A percentile compares a stretch with the other conserved stretches of the same genome.
Conservation (phyloP, 2,329 filamentous ascomycete species). For the Aureobasidium namibiae region DNA sequence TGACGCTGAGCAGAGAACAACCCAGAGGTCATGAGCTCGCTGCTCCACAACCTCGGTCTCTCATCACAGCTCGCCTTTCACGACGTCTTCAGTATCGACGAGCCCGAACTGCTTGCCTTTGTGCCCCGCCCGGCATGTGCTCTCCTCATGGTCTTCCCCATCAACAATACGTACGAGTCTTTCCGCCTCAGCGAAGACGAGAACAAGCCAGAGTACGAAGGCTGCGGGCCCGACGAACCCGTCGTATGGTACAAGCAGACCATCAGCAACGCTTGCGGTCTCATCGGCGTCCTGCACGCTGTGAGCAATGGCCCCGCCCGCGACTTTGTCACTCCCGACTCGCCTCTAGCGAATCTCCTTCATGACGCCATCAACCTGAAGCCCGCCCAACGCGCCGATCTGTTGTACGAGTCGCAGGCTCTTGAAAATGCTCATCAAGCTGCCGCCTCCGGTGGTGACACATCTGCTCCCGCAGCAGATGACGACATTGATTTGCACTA, state of each 20-base stretch:
- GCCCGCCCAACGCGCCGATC: constrained; percentile 56
- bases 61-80: constrained; percentile 69
- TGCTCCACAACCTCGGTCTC: constrained; percentile 78
- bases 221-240: constrained; percentile 60
- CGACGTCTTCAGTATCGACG: constrained; percentile 86
- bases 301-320: constrained; percentile 67
- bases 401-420: constrained; percentile 68
- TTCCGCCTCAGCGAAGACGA: constrained; percentile 68
- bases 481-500: constrained; percentile 89
- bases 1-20: constrained; percentile 52
- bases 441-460: constrained; percentile 71
- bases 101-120: constrained; percentile 75
- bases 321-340: constrained; percentile 48
- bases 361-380: constrained; percentile 60
- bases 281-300: constrained; percentile 82
- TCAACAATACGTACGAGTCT: constrained; percentile 69
- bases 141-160: constrained; percentile 84
- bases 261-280: constrained; percentile 84
- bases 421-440: constrained; percentile 71
- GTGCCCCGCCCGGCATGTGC: constrained; percentile 83
- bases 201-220: constrained; percentile 53
- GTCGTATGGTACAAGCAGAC: constrained; percentile 94
- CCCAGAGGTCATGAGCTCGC: constrained; percentile 76
- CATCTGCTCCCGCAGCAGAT: constrained; percentile 65
- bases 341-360: constrained; percentile 58